These are phyloP conservation scores for Diplodia mutila DNA, from an alignment of 2,329 filamentous ascomycete species.

Conservation along the genomic window DNA sequence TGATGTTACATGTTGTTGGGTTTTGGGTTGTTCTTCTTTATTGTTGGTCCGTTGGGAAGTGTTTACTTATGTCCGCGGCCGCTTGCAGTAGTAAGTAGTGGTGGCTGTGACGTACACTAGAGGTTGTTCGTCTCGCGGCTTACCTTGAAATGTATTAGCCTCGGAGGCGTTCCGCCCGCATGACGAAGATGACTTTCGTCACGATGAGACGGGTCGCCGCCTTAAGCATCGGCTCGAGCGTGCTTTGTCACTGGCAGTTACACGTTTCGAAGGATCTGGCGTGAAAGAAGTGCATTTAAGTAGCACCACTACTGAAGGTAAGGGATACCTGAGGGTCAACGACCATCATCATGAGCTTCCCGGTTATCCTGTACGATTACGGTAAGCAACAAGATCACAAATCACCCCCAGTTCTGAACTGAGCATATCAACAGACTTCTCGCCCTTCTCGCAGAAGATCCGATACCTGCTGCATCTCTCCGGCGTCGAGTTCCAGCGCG, in stretches of 20 bases:
- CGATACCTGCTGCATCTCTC: not conserved
- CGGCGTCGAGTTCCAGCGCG: not conserved
- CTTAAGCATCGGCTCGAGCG: not conserved
- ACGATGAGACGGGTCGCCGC: not conserved
- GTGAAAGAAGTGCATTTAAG: no score
- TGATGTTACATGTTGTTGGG: no score
- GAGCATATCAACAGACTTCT: constrained; percentile 15
- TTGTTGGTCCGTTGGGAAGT: no score
- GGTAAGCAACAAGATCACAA: not conserved
- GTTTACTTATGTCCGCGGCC: no score
- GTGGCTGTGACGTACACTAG: not conserved
- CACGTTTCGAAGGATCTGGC: no score
- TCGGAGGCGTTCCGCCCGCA: not conserved
- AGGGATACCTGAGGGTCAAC: not conserved
- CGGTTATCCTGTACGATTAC: not conserved
- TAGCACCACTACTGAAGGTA: not conserved
- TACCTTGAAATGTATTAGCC: not conserved
- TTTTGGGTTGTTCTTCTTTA: no score
- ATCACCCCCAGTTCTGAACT: not conserved
- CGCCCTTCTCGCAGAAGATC: constrained; percentile 21
- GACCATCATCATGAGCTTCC: not conserved
- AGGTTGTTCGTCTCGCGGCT: not conserved
- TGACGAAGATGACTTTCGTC: not conserved
- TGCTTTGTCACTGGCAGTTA: no score
- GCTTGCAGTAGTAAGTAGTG: not conserved